phyloP scores from a whole-genome alignment of 1,284 basidiomycete species.

The Rhodotorula mucilaginosa region DNA sequence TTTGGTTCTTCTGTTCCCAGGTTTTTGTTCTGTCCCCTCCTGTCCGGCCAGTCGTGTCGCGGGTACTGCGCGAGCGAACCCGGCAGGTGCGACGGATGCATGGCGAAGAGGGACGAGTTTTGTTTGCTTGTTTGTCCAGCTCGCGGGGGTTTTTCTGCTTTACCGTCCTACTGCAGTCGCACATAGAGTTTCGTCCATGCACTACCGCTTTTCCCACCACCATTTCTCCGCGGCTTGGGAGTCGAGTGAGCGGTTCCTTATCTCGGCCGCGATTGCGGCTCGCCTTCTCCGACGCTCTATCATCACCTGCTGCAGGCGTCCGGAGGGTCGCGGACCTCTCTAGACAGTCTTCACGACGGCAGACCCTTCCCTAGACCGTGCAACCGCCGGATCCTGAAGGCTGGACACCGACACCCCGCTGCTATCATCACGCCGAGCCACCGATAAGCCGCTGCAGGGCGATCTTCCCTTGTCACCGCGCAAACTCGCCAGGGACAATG shows the following conservation, averaged over 20 bases:
- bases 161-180: constrained; percentile 6
- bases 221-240: no score
- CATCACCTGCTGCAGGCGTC: no score
- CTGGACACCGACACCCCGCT: background rate
- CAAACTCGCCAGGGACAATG: background rate
- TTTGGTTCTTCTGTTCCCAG: background rate
- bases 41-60: background rate
- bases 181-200: constrained; percentile 9
- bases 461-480: background rate
- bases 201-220: background rate
- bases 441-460: background rate
- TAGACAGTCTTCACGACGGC: no score
- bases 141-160: background rate
- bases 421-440: no score
- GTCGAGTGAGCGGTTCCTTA: background rate
- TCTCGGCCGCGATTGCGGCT: background rate
- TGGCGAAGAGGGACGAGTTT: background rate
- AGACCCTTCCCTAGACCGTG: background rate
- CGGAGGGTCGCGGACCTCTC: no score
- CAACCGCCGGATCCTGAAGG: background rate
- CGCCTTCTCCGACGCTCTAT: background rate
- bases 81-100: background rate
- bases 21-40: background rate
- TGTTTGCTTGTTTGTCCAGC: background rate
- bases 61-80: background rate